Evolutionary conservation across 768 basidiomycete genomes (phyloP).

Genomic region (Tephrocybe sp.): DNA sequence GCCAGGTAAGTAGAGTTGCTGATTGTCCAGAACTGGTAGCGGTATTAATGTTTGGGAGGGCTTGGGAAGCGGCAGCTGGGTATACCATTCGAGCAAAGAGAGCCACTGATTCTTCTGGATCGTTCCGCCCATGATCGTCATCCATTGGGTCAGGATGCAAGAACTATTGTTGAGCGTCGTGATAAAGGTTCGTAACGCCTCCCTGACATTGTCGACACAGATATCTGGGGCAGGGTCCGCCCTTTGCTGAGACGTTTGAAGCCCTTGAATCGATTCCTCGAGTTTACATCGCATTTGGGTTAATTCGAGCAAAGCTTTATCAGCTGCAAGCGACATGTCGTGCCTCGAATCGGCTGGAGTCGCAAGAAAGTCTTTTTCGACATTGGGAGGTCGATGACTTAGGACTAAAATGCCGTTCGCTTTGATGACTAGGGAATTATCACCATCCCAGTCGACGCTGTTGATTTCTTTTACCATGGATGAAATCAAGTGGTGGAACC

Average conservation of each 20-base stretch:
- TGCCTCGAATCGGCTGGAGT: background rate
- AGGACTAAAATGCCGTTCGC: background rate
- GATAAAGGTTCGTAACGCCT: background rate
- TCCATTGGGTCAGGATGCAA: background rate
- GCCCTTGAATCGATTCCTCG: background rate
- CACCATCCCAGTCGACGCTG: slow-evolving; percentile 1
- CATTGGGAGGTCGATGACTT: background rate
- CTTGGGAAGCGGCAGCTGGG: background rate
- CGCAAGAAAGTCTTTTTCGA: background rate
- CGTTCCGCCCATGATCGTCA: background rate
- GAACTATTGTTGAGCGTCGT: slow-evolving; percentile 1
- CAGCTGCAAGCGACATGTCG: background rate
- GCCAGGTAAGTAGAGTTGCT: background rate
- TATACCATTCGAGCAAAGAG: slow-evolving; percentile 4
- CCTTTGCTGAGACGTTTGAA: background rate
- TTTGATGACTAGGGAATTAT: slow-evolving; percentile 1
- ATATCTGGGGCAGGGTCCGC: background rate
- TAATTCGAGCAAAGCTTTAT: background rate
- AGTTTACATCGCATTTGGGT: background rate
- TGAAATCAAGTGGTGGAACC: background rate
- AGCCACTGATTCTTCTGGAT: slow-evolving; percentile 4
- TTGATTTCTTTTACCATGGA: background rate
- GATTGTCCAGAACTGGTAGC: background rate
- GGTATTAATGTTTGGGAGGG: background rate
- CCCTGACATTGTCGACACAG: background rate